phyloP scores from a whole-genome alignment of 805 yeast genomes.

The Schwanniomyces vanrijiae region DNA sequence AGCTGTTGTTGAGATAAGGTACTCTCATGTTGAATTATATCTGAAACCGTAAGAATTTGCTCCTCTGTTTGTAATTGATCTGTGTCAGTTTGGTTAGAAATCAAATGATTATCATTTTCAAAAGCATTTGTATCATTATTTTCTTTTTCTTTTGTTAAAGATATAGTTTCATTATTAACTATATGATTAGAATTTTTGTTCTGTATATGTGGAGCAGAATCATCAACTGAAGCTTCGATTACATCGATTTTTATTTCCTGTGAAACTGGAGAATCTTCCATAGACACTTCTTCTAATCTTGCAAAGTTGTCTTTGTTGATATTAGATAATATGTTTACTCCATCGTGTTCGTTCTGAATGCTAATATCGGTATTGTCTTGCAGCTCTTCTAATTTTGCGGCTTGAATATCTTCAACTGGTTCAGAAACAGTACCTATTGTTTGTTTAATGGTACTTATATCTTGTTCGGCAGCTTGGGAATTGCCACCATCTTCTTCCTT shows the following conservation, averaged over 20 bases:
- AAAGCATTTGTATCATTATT: neutral
- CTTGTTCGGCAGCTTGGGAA: neutral
- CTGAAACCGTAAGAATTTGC: too few species aligned
- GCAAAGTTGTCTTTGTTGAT: neutral
- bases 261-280: neutral
- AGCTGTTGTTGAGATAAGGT: too few species aligned
- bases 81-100: too few species aligned
- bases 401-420: neutral
- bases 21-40: too few species aligned
- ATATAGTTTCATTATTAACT: neutral
- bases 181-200: too few species aligned
- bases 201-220: neutral
- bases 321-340: too few species aligned
- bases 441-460: neutral
- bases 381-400: neutral
- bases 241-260: neutral
- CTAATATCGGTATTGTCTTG: neutral
- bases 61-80: too few species aligned
- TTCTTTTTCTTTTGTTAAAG: neutral
- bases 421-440: neutral
- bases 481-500: neutral
- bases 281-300: neutral
- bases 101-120: neutral
- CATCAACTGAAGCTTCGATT: neutral
- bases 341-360: too few species aligned